These are phyloP conservation scores for Arachnomyces sp. DNA, from an alignment of 2,329 filamentous ascomycete species.

Conservation along the genomic window DNA sequence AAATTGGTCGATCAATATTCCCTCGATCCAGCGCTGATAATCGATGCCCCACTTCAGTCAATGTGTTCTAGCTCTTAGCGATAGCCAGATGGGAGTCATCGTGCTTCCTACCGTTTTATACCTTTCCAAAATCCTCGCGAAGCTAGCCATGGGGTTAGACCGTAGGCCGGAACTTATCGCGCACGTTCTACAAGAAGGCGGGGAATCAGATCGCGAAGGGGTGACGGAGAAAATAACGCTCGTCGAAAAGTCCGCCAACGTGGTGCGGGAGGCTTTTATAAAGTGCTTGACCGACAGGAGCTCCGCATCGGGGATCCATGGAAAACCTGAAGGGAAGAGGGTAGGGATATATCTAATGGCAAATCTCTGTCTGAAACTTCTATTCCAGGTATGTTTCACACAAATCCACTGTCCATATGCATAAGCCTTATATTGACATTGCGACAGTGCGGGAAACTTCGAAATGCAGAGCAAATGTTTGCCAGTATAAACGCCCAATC, in stretches of 20 bases:
- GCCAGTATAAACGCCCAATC: conserved; percentile 78
- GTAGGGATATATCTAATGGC: conserved; percentile 85
- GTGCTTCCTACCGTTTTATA: conserved; percentile 78
- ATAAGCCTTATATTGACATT: conserved; percentile 1
- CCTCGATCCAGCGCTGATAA: conserved; percentile 4
- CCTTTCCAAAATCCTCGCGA: conserved; percentile 70
- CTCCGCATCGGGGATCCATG: conserved; percentile 51
- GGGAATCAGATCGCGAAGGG: conserved; percentile 45
- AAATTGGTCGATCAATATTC: too few species aligned
- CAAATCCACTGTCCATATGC: not conserved
- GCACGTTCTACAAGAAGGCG: conserved; percentile 44
- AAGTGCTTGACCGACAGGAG: conserved; percentile 78
- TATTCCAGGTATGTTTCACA: conserved; percentile 60
- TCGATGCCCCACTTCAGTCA: conserved; percentile 46
- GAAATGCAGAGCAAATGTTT: conserved; percentile 81
- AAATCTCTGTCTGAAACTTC: conserved; percentile 78
- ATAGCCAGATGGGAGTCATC: conserved; percentile 70
- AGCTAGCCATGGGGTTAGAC: conserved; percentile 76
- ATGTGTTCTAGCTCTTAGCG: conserved; percentile 72
- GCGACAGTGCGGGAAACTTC: conserved; percentile 65
- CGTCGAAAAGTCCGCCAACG: conserved; percentile 80
- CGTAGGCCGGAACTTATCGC: conserved; percentile 69
- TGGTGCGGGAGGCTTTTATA: conserved; percentile 83
- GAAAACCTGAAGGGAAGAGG: conserved; percentile 73
- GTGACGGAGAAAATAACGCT: conserved; percentile 68